A percentile compares a stretch with the other conserved stretches of the same genome.
Conservation (phyloP, 495 filamentous ascomycete genomes). For the Bryoglossum gracile region DNA sequence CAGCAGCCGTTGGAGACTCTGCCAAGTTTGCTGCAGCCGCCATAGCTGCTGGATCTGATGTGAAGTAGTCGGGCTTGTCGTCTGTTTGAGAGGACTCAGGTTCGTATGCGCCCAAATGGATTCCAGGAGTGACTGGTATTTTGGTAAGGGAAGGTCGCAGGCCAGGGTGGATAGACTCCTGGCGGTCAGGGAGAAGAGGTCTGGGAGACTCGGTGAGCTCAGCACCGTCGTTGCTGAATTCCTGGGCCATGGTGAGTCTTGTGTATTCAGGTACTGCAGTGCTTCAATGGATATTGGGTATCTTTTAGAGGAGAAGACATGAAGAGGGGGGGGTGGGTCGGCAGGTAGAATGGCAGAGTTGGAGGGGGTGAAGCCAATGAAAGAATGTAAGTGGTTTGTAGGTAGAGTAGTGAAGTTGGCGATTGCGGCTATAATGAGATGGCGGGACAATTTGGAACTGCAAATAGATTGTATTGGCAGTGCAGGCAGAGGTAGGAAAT, state of each 20-base stretch:
- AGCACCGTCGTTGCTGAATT: constrained; percentile 13
- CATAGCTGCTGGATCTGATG: constrained; percentile 21
- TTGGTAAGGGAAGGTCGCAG: constrained; percentile 20
- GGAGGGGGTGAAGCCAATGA: not conserved
- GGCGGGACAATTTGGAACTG: not conserved
- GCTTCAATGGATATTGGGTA: not conserved
- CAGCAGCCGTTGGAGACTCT: constrained; percentile 39
- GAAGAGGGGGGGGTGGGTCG: too few species aligned
- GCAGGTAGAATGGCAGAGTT: too few species aligned
- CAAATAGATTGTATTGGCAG: not conserved
- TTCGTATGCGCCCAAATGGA: constrained; percentile 32
- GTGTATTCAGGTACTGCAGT: not conserved
- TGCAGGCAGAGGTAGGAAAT: not conserved
- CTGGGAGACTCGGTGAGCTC: constrained; percentile 11
- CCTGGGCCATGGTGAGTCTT: constrained; percentile 22
- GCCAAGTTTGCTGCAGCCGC: constrained; percentile 14
- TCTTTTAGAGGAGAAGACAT: not conserved
- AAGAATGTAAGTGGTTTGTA: not conserved
- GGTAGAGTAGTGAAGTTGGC: too few species aligned
- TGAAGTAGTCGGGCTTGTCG: constrained; percentile 33
- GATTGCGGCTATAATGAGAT: too few species aligned
- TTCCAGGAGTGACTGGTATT: constrained; percentile 44
- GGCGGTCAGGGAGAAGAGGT: not conserved
- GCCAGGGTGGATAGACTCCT: constrained; percentile 20
- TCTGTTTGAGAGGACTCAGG: constrained; percentile 12